These are phyloP conservation scores for Cordia subcordata DNA, from an alignment of 257 asterid species.

Conservation along the genomic window DNA sequence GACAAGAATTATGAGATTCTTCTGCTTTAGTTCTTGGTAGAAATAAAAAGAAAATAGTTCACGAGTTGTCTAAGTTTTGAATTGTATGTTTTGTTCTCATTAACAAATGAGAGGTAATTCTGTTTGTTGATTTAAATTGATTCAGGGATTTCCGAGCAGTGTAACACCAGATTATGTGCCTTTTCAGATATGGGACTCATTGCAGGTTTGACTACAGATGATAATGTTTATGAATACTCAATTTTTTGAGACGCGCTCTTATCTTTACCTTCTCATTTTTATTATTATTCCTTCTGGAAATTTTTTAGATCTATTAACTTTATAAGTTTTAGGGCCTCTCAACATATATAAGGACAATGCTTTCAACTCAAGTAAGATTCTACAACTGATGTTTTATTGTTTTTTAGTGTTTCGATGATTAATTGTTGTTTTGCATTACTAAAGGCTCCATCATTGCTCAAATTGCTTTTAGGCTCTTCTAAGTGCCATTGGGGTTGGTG, in stretches of 20 bases:
- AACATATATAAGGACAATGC: conserved; percentile 90
- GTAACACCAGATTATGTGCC: conserved; percentile 87
- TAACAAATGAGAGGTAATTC: background rate
- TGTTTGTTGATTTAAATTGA: background rate
- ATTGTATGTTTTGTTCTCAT: no score
- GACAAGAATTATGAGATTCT: background rate
- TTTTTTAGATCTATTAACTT: conserved; percentile 4
- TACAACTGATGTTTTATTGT: conserved; percentile 6
- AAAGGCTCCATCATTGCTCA: background rate
- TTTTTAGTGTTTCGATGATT: background rate
- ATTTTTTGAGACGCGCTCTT: background rate
- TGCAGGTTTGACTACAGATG: conserved; percentile 58
- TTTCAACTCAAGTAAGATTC: conserved; percentile 78
- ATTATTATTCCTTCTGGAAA: background rate
- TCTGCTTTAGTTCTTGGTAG: background rate
- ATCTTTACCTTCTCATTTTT: background rate
- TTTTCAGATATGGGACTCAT: conserved; percentile 88
- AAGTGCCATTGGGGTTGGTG: conserved; percentile 98
- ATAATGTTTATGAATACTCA: background rate
- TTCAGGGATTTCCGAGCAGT: conserved; percentile 93
- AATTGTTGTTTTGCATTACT: conserved; percentile 6
- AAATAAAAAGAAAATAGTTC: no score
- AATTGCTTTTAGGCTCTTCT: conserved; percentile 65
- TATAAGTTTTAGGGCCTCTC: conserved; percentile 68
- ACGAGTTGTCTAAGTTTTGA: no score